These are phyloP conservation scores for Candida vartiovaarae DNA, from an alignment of 805 yeast genomes.

Conservation along the genomic window DNA sequence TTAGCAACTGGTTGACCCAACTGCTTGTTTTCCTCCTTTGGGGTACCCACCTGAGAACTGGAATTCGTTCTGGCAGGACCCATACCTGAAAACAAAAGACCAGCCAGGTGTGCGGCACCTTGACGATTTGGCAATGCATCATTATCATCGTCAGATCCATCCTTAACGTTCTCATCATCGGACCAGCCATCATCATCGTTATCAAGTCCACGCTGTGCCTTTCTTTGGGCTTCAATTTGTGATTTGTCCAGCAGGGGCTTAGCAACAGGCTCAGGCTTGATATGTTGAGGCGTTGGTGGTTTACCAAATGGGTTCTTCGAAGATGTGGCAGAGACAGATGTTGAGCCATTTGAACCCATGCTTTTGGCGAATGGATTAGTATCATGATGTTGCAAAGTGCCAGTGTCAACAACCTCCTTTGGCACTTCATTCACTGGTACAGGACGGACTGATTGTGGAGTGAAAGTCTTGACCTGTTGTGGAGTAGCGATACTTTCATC, in stretches of 20 bases:
- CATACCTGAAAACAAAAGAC: conserved; percentile 22
- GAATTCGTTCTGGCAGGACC: conserved; percentile 19
- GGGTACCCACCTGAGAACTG: conserved; percentile 14
- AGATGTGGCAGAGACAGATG: conserved; percentile 11
- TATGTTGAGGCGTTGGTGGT: conserved; percentile 23
- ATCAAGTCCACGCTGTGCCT: conserved; percentile 51
- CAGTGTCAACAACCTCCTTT: background rate
- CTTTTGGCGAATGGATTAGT: conserved; percentile 23
- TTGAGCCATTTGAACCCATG: conserved; percentile 8
- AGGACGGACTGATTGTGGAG: conserved; percentile 14
- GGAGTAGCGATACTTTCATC: conserved; percentile 26
- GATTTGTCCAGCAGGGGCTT: conserved; percentile 39
- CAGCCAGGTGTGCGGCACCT: conserved; percentile 24
- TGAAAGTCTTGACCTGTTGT: conserved; percentile 13
- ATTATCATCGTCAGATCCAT: conserved; percentile 25
- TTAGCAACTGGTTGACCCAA: conserved; percentile 20
- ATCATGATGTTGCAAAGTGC: conserved; percentile 14
- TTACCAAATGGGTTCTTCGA: conserved; percentile 55
- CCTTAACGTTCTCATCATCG: conserved; percentile 28
- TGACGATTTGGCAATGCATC: conserved; percentile 23
- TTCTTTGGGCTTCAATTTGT: conserved; percentile 64
- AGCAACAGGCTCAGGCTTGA: conserved; percentile 16
- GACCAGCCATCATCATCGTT: conserved; percentile 28
- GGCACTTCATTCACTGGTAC: conserved; percentile 14
- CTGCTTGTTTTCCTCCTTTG: conserved; percentile 16